Evolutionary conservation across 1,284 basidiomycete genomes (phyloP).

Genomic region (Irpex sp.): DNA sequence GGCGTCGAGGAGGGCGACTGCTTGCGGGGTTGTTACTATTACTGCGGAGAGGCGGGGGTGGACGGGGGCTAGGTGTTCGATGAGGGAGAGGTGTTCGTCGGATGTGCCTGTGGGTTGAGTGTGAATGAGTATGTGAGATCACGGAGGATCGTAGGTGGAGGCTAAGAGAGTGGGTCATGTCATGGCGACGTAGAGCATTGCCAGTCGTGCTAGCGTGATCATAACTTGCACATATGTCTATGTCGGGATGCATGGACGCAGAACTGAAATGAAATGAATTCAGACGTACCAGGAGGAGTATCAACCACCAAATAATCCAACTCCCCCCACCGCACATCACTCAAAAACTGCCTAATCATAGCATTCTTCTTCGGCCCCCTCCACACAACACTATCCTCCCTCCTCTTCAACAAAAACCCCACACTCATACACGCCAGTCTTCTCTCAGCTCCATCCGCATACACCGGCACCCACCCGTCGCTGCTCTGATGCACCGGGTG

Average conservation of each 20-base stretch:
- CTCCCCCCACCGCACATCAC: constrained; percentile 95
- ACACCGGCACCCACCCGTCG: constrained; percentile 98
- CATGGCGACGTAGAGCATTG: neutral
- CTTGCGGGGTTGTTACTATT: constrained; percentile 97
- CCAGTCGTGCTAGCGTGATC: neutral
- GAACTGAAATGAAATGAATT: neutral
- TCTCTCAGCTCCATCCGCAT: constrained; percentile 69
- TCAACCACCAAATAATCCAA: constrained; percentile 96
- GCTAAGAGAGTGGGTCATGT: neutral
- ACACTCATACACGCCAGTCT: constrained; percentile 94
- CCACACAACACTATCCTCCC: constrained; percentile 95
- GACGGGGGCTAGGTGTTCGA: constrained; percentile 89
- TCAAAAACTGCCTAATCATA: constrained; percentile 98
- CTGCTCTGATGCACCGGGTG: constrained; percentile 87
- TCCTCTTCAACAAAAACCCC: constrained; percentile 87
- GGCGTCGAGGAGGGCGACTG: constrained; percentile 91
- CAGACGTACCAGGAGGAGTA: constrained; percentile 84
- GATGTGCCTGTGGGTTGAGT: constrained; percentile 69
- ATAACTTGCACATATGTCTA: neutral
- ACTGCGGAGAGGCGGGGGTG: constrained; percentile 77
- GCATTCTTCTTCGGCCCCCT: constrained; percentile 99
- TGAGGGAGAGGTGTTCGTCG: constrained; percentile 94
- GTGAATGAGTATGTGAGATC: constrained; percentile 7
- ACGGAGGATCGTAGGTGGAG: neutral
- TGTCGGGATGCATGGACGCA: neutral